Conservation (phyloP, 2,329 filamentous ascomycete genomes). For the Colletotrichum sp. region DNA sequence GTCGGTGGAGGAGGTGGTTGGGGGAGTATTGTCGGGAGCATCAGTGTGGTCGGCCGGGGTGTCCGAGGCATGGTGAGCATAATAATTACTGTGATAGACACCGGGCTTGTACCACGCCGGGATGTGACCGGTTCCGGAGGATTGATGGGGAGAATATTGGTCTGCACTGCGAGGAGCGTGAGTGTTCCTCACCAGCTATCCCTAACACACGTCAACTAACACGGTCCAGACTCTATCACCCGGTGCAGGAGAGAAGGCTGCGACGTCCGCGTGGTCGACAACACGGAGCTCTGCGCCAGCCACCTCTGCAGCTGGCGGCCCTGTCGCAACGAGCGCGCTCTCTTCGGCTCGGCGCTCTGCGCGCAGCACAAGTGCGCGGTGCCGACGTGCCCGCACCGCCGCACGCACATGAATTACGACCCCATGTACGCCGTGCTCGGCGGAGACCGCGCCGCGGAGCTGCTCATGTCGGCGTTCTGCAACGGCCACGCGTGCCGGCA, state of each 20-base stretch:
- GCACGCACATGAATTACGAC: neutral
- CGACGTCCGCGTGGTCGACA: constrained; percentile 5
- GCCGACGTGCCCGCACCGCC: constrained; percentile 20
- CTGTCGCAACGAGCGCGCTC: constrained; percentile 20
- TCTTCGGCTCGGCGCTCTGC: constrained; percentile 23
- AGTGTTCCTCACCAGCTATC: neutral
- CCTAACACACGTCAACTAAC: too few relatives aligned
- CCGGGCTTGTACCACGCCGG: constrained; percentile 6
- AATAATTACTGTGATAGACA: constrained; percentile 28
- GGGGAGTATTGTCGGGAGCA: constrained; percentile 29
- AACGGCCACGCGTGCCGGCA: constrained; percentile 10
- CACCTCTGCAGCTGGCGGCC: constrained; percentile 28
- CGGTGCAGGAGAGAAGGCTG: constrained; percentile 6
- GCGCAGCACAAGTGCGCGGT: constrained; percentile 28
- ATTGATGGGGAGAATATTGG: constrained; percentile 18
- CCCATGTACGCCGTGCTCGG: neutral
- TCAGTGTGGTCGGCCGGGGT: constrained; percentile 30
- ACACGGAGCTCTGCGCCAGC: constrained; percentile 20
- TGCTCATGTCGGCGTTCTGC: constrained; percentile 12
- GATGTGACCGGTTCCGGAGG: constrained; percentile 11
- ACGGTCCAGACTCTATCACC: neutral
- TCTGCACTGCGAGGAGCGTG: constrained; percentile 27
- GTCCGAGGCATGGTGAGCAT: constrained; percentile 24
- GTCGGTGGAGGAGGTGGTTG: constrained; percentile 24
- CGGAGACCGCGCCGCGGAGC: neutral